Base-by-base conservation (phyloP, 1,284 basidiomycete genomes). In the Psilocybe mexicana region DNA sequence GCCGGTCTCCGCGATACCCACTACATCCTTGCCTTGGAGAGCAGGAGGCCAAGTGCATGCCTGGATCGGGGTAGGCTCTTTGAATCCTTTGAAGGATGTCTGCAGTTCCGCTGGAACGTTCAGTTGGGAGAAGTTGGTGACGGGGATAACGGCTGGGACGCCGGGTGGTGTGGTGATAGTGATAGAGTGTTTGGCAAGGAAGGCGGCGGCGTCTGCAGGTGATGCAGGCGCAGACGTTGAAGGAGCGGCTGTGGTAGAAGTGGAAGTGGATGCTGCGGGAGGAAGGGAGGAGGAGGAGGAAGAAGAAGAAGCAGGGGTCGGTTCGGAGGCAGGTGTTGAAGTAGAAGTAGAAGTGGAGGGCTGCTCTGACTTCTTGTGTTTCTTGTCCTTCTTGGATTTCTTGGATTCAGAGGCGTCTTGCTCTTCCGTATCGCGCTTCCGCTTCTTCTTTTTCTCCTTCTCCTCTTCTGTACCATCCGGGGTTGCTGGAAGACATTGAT, bases 1-100 rank as follows among this genome's bases (percentile, higher is more conserved):
- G 65, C 96, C 97, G 1, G 96, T 99, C 79, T 99, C 96, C 12
- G 97, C 96, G 62, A 99, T 95, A 59, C 96, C 96, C 36, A 99
- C 90, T 0, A 97, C 92, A 72, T 98, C 95, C 28, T 83, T 82
- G 3, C 93, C 92, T 52, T 83, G 80, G 30, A 98, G 77, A 5
- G 93, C 84, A 18, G 93, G 87, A 2, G 95, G 94, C 96, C 96
- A 99, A 35, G 95, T 89, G 68, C 94, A 97, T 3, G 94, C 89
- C 73, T 99, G 96, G 59, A 99, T 96, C 0, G 96, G 94, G 0
- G 96, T 97, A 0, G 97, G 97, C 66, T 92, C 87, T 58, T 87
- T 84, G 78, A 96, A 99, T 7, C 80, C 70, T 14, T 65, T 58
- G 55, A 94, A 88, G 23, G 86, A 90, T 8, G 73, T 72, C 58